Conservation (phyloP, 345 rosid genomes). For the Microcos paniculata region DNA sequence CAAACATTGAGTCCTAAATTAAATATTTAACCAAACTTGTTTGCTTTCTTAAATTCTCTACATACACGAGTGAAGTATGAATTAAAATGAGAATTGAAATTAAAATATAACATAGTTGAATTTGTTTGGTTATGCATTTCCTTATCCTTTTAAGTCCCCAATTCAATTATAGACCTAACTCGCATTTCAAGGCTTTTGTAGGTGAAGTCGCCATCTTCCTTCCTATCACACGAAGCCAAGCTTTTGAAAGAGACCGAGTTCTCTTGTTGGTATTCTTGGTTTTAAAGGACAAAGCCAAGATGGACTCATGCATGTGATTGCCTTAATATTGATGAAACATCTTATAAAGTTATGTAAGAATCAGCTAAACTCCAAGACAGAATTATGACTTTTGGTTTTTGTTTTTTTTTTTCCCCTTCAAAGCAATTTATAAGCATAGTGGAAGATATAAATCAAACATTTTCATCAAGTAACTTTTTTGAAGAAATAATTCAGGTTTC, state of each 20-base stretch:
- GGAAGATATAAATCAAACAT: not conserved
- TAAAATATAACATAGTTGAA: not conserved
- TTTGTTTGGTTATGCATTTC: not conserved
- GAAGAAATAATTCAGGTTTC: too few species aligned
- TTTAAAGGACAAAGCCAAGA: not conserved
- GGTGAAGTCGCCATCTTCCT: slow-evolving; percentile 4
- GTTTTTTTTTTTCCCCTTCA: not conserved
- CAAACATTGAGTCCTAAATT: too few species aligned
- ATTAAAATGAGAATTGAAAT: not conserved
- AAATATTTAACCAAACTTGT: too few species aligned
- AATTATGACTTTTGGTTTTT: not conserved
- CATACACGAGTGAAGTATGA: not conserved
- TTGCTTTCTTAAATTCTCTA: not conserved
- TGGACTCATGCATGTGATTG: not conserved
- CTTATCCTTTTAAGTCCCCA: not conserved
- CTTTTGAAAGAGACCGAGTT: not conserved
- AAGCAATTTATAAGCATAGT: not conserved
- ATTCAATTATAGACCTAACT: not conserved
- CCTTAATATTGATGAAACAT: not conserved
- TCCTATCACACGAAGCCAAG: not conserved
- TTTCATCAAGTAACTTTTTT: not conserved
- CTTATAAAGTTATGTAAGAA: not conserved
- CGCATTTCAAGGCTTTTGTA: not conserved
- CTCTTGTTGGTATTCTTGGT: not conserved
- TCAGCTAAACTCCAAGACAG: not conserved